Evolutionary conservation across 805 yeast genomes (phyloP), one percentile per base, ranked within the genome.

Genomic region (Hanseniaspora meyeri): DNA sequence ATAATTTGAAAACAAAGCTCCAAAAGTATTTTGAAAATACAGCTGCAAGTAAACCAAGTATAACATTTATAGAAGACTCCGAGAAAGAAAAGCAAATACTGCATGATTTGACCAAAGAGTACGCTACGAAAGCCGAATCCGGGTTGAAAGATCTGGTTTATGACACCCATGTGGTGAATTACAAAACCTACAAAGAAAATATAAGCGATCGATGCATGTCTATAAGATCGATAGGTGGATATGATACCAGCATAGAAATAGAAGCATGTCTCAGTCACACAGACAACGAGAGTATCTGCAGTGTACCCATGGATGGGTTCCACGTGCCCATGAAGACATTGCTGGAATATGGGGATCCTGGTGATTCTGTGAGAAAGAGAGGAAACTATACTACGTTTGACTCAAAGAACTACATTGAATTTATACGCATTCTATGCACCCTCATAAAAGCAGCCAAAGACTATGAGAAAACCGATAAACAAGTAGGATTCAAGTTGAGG

Each of bases 381-480:
- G 97, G 97, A 0, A 84, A 96, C 0, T 95, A 96, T 1, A 79
- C 75, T 62, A 89, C 97, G 0, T 91, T 90, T 70, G 90, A 90
- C 64, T 78, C 85, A 6, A 64, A 68, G 12, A 74, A 69, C 57
- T 68, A 63, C 57, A 51, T 62, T 12, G 63, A 64, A 49, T 51
- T 68, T 29, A 62, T 66, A 43, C 58, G 40, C 9, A 12, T 56
- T 12, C 32, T 53, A 1, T 46, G 39, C n/a, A 11, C 16, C 7
- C 8, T 34, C 16, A 27, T 53, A 19, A 20, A 14, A 16, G 14
- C 6, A 12, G 20, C 47, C 4, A 39, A 27, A 6, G 36, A 45
- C 2, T 29, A 38, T 17, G 45, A 32, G 20, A 39, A 32, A 11
- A 17, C 20, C 11, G 36, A 12, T 20, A 20, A 9, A 8, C 29